Conservation (phyloP, 768 basidiomycete genomes). For the Rhodotorula paludigena region DNA sequence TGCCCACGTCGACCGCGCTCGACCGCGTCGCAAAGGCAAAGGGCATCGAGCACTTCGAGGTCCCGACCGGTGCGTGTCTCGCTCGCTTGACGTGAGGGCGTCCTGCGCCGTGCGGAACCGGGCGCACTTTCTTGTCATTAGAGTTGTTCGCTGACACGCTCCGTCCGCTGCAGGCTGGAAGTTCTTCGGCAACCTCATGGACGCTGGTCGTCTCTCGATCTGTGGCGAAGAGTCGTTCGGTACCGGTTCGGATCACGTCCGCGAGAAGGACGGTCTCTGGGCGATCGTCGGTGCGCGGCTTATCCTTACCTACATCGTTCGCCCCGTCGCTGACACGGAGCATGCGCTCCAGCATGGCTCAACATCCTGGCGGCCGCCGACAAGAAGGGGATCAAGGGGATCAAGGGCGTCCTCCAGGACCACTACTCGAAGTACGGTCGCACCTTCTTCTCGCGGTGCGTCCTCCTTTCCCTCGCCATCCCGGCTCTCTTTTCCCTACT, state of each 20-base stretch:
- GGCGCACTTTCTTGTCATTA: too few species aligned
- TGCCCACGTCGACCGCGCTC: conserved; percentile 97
- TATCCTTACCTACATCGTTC: too few species aligned
- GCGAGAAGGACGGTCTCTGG: conserved; percentile 99
- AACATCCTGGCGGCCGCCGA: conserved; percentile 88
- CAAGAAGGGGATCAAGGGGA: conserved; percentile 56
- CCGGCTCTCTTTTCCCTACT: not conserved
- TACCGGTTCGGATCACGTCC: conserved; percentile 98
- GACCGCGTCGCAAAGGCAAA: conserved; percentile 93
- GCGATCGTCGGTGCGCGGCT: conserved; percentile 75
- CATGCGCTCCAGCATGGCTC: conserved; percentile 97
- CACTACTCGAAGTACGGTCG: conserved; percentile 93
- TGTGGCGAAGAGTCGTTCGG: conserved; percentile 99
- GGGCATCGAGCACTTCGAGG: conserved; percentile 86
- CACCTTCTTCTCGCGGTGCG: conserved; percentile 81
- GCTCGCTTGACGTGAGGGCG: too few species aligned
- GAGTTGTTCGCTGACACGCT: too few species aligned
- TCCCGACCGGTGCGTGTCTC: conserved; percentile 71
- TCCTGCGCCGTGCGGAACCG: too few species aligned
- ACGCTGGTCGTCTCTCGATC: conserved; percentile 92
- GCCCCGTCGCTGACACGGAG: too few species aligned
- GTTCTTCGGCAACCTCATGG: conserved; percentile 99
- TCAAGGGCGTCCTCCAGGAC: conserved; percentile 80
- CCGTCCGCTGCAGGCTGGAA: conserved; percentile 75
- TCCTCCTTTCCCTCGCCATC: not conserved